Base-by-base conservation (phyloP, 176 grass and related monocot genomes). In the Phragmites australis region DNA sequence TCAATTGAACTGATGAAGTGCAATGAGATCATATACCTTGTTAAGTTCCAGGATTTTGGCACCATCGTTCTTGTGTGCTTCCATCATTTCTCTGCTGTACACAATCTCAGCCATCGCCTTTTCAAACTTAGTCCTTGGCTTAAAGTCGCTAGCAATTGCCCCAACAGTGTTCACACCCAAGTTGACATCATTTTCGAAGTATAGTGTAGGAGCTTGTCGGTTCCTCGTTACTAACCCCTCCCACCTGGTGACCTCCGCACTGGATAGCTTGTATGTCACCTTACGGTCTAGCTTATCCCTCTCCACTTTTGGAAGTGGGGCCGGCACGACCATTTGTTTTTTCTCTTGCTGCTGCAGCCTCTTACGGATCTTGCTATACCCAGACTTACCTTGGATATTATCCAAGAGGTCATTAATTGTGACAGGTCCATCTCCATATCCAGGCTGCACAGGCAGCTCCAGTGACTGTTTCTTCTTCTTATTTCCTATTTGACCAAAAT, bases 31-130 rank as follows among this genome's bases (percentile, higher is more conserved):
- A 77, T 23, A 34, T 88, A 97, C 95, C 90, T 93, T 89, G 79
- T 97, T 97, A 67, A 97, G 88, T 86, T 98, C 92, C 39, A 98
- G 59, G 42, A 98, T 87, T 95, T 79, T 98, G 15, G 88, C 90
- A 69, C 96, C 96, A 6, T 98, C 92, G 2, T 98, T 93, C 50
- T 88, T 87, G 86, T 98, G 80, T 66, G 96, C 96, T 49, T 93
- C 88, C 27, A 84, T 80, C 44, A 98, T 74, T 82, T 91, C 90
- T 26, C 74, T 70, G 58, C 76, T 83, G 40, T 32, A 59, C 6
- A 88, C 55, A 61, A 98, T 71, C 76, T 75, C 29, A 49, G 84
- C 84, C 78, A 98, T 98, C 72, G 89, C 82, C 82, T 79, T 94
- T 78, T 98, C 96, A 81, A 98, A 93, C 27, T 82, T 74, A 19